Evolutionary conservation across 2,329 filamentous ascomycete genomes (phyloP).

Genomic region (Aureobasidium sp.): DNA sequence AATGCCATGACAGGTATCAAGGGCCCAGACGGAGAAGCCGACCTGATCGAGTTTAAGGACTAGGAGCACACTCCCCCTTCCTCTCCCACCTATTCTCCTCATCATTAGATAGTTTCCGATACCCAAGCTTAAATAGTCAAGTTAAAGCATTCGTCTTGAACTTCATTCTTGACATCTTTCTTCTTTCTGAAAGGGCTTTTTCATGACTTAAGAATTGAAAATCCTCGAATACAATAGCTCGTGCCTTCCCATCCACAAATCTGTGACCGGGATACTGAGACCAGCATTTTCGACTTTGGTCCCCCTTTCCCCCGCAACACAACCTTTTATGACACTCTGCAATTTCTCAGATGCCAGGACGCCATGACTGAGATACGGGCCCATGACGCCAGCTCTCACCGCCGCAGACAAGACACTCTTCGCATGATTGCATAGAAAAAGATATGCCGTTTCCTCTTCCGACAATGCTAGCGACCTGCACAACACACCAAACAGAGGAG

Average conservation of each 20-base stretch:
- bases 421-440: slow-evolving; percentile 69
- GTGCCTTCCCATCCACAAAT: slow-evolving; percentile 76
- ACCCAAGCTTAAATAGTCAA: no score
- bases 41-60: slow-evolving; percentile 8
- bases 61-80: neutral
- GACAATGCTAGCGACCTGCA: slow-evolving; percentile 55
- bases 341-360: slow-evolving; percentile 57
- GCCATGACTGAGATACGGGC: slow-evolving; percentile 72
- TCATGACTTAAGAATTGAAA: slow-evolving; percentile 60
- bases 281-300: slow-evolving; percentile 58
- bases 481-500: slow-evolving; percentile 63
- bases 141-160: no score
- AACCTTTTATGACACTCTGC: slow-evolving; percentile 49
- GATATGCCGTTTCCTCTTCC: slow-evolving; percentile 59
- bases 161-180: no score
- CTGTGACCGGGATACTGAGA: slow-evolving; percentile 69
- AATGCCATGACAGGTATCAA: slow-evolving; percentile 5
- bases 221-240: slow-evolving; percentile 79
- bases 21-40: neutral
- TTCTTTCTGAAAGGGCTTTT: no score
- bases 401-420: slow-evolving; percentile 71
- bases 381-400: slow-evolving; percentile 69
- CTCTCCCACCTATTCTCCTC: neutral
- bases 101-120: neutral
- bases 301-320: slow-evolving; percentile 55